Percentiles rank a stretch among this genome's conserved stretches.
Evolutionary conservation across 192 early-diverging fungal species (phyloP).

Genomic region (Diversispora eburnea): DNA sequence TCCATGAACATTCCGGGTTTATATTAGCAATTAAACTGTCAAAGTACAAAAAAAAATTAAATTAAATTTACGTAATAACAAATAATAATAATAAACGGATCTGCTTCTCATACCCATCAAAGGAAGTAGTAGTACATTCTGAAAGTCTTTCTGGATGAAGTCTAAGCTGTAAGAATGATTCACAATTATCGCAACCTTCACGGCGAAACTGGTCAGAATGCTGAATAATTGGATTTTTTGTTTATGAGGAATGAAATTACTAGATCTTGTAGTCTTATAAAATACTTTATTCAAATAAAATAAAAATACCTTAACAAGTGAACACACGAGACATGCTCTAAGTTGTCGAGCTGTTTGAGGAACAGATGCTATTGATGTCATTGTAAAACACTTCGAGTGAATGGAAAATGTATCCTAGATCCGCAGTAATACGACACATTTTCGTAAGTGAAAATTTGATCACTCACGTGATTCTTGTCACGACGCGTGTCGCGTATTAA

Average conservation of each 20-base stretch:
- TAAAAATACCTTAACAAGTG: slow-evolving; percentile 63
- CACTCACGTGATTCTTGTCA: too few species aligned
- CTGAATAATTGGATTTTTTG: slow-evolving; percentile 28
- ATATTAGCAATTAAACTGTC: not conserved
- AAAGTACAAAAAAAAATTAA: not conserved
- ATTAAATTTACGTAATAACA: not conserved
- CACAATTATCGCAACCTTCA: slow-evolving; percentile 80
- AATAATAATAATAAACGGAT: not conserved
- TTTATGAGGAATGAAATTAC: too few species aligned
- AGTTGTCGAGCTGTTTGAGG: slow-evolving; percentile 69
- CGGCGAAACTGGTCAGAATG: slow-evolving; percentile 67
- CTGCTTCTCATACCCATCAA: slow-evolving; percentile 57
- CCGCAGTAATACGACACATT: too few species aligned
- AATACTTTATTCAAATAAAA: not conserved
- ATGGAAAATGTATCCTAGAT: too few species aligned
- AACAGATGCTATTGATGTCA: not conserved
- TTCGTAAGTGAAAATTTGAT: too few species aligned
- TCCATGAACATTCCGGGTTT: not conserved
- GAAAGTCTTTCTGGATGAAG: slow-evolving; percentile 58
- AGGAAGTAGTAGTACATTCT: slow-evolving; percentile 76
- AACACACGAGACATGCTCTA: slow-evolving; percentile 77
- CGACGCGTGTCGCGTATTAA: too few species aligned
- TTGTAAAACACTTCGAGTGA: too few species aligned
- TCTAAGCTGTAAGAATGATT: slow-evolving; percentile 66
- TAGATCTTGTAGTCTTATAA: not conserved